Percentiles rank a stretch among this genome's conserved stretches.
Evolutionary conservation across 2,329 filamentous ascomycete species (phyloP).

Genomic region (Aspergillus oerlinghausenensis): DNA sequence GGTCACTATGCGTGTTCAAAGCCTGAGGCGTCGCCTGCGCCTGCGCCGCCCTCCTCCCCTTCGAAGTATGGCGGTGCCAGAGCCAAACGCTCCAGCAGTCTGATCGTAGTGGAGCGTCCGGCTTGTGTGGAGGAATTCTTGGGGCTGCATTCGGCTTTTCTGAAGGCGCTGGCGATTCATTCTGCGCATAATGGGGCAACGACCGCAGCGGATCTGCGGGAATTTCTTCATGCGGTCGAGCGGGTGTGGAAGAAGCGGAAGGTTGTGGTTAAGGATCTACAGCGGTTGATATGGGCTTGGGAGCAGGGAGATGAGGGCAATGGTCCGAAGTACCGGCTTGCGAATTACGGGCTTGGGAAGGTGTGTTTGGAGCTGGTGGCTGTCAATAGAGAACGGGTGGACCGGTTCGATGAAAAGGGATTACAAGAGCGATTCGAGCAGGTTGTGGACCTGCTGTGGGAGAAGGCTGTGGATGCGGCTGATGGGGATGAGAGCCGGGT

Average conservation of each 20-base stretch:
- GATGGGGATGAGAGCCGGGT: constrained; percentile 29
- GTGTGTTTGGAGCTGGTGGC: constrained; percentile 33
- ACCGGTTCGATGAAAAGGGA: constrained; percentile 35
- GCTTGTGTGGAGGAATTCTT: constrained; percentile 50
- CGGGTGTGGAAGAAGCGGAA: constrained; percentile 68
- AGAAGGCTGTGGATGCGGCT: constrained; percentile 31
- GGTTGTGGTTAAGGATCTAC: constrained; percentile 62
- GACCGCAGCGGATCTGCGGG: constrained; percentile 59
- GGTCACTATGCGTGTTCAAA: constrained; percentile 21
- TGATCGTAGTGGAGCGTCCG: constrained; percentile 13
- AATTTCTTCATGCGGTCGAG: constrained; percentile 59
- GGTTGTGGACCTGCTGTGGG: constrained; percentile 44
- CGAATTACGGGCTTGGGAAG: constrained; percentile 38
- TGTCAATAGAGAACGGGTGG: constrained; percentile 7
- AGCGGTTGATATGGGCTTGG: constrained; percentile 62
- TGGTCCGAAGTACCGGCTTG: constrained; percentile 31
- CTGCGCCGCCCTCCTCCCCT: constrained; percentile 19
- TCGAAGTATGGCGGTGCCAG: constrained; percentile 18
- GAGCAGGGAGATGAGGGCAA: constrained; percentile 27
- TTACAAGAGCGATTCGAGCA: constrained; percentile 49
- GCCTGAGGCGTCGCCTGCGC: constrained; percentile 1
- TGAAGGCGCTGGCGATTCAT: constrained; percentile 65
- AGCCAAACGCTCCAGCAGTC: constrained; percentile 19
- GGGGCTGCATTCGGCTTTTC: constrained; percentile 61
- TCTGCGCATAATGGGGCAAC: constrained; percentile 63